Evolutionary conservation across 129 eudicot species (phyloP).

Genomic region (Ambrosia artemisiifolia): DNA sequence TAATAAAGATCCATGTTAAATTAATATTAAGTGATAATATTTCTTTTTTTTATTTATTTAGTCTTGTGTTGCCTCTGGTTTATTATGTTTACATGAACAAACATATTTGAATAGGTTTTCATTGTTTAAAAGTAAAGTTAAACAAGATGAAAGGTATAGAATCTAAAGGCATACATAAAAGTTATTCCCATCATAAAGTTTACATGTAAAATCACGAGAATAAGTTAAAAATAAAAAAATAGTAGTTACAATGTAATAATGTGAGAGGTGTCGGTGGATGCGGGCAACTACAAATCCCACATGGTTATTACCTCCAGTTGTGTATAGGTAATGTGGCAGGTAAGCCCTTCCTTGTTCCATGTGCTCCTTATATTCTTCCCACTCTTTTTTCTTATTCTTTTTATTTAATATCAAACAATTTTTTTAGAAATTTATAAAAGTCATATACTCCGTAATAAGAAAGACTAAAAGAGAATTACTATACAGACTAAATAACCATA

Average conservation of each 20-base stretch:
- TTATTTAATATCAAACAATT: no score
- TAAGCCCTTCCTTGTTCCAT: background rate
- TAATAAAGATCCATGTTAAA: no score
- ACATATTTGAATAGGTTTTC: background rate
- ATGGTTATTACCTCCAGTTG: constrained; percentile 1
- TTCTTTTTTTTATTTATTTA: no score
- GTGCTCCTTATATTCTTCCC: background rate
- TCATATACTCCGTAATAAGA: no score
- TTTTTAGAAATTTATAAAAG: no score
- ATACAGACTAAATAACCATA: no score
- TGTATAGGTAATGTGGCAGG: background rate
- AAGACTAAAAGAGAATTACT: no score
- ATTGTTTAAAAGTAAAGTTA: background rate
- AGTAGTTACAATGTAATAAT: background rate
- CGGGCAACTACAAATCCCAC: constrained; percentile 17
- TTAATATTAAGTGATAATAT: no score
- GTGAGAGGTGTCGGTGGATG: constrained; percentile 23
- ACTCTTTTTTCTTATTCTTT: no score
- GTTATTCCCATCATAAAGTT: background rate
- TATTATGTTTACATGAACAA: no score
- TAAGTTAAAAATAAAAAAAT: background rate
- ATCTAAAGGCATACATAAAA: background rate
- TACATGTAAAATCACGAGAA: no score
- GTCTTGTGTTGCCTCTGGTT: no score
- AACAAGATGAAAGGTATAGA: background rate